A percentile compares a stretch with the other conserved stretches of the same genome.
Conservation (phyloP, 2,329 filamentous ascomycete genomes). For the Sarocladium oryzae region DNA sequence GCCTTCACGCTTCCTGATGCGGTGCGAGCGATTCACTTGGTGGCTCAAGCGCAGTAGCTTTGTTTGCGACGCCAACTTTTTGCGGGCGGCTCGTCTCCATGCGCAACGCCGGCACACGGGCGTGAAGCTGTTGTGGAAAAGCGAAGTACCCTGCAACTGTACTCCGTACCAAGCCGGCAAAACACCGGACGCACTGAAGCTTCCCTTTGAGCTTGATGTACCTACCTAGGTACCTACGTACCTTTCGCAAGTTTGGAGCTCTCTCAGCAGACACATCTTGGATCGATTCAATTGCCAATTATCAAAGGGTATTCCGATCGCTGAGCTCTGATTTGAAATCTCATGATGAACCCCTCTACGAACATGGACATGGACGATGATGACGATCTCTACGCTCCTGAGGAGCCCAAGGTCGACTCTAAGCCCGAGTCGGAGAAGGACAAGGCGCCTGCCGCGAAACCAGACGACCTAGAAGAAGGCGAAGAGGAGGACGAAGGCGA, state of each 20-base stretch:
- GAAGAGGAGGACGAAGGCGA: conserved; percentile 55
- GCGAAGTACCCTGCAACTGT: neutral
- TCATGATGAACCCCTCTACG: neutral
- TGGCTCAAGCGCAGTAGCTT: conserved; percentile 6
- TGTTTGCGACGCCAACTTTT: conserved; percentile 11
- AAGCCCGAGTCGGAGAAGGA: conserved; percentile 19
- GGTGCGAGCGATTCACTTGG: neutral
- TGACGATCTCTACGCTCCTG: conserved; percentile 60
- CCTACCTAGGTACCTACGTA: neutral
- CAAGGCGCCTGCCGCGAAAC: conserved; percentile 23
- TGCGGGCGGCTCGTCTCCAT: conserved; percentile 10
- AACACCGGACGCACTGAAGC: conserved; percentile 1
- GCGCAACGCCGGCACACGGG: neutral
- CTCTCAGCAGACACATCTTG: neutral
- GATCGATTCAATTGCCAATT: neutral
- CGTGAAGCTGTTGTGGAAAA: neutral
- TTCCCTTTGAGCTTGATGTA: neutral
- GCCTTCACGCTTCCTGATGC: neutral
- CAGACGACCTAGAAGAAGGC: conserved; percentile 56
- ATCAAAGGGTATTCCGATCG: neutral
- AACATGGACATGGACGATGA: conserved; percentile 62
- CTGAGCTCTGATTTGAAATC: neutral
- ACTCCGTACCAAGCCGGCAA: neutral
- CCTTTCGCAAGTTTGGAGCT: conserved; percentile 2
- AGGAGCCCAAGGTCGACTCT: conserved; percentile 41